Evolutionary conservation across 1,139 yeast species (phyloP), one percentile per base, ranked within the genome.

Genomic region (Geotrichum fermentans): DNA sequence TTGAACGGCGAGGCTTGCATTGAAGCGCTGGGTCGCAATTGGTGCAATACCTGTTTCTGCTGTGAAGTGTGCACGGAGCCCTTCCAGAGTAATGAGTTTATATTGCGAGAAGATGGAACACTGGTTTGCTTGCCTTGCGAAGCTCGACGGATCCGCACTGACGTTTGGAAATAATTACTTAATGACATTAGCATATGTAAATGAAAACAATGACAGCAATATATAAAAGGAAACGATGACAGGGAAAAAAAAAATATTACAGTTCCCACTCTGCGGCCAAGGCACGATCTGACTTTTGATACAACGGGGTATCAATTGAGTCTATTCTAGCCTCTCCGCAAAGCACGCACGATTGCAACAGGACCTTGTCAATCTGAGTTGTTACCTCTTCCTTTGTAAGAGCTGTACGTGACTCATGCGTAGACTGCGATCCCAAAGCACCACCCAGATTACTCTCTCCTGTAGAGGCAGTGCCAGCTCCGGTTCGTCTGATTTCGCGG

Each of bases 251-350:
- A 10, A 39, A 21, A 13, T 3, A 29, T 34, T 43, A 50, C 14
- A 50, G 20, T 8, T 51, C 53, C 54, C 54, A 51, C 26, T 51
- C 54, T 16, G 40, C 26, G 1, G 51, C 50, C 20, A 41, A 37
- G 4, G 54, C 47, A 40, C 50, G 33, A 30, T 47, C 51, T 5
- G 50, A 43, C 2, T 44, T 41, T 7, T 40, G 51, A 2, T 62
- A 60, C 4, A 78, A 62, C 1, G 79, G 74, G 43, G 75, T 77
- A 58, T 89, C 97, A 46, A 90, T 74, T 13, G 77, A 73, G 48
- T 81, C 83, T 50, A 92, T 81, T 61, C 79, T 82, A 47, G 78
- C 68, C 41, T 86, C 95, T 52, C 89, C 83, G 66, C 98, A 92
- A 30, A 89, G 68, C 11, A 83, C 75, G 66, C 98, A 92, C 56